These are phyloP conservation scores for Pseudoscleropodium purum DNA, from an alignment of 225 moss, liverwort and hornwort species.

Conservation along the genomic window DNA sequence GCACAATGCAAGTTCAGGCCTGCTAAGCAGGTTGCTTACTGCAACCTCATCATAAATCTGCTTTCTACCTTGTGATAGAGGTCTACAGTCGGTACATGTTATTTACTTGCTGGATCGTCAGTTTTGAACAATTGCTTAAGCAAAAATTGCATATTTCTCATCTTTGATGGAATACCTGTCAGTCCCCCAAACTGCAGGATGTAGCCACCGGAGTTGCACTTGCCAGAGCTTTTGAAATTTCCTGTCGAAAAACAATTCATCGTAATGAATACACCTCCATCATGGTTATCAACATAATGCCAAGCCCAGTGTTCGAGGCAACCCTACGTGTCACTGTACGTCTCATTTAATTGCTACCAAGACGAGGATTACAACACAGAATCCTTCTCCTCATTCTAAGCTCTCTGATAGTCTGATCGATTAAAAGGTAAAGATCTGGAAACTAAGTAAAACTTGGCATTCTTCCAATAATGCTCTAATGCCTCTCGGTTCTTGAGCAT, in stretches of 20 bases:
- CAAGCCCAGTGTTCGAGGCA: neutral
- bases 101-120: neutral
- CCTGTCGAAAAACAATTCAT: neutral
- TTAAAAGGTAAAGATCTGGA: neutral
- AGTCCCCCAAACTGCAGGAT: neutral
- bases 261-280: neutral
- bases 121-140: neutral
- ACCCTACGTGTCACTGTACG: neutral
- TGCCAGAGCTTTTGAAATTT: slow-evolving; percentile 27
- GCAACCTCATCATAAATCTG: neutral
- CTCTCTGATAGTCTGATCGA: neutral
- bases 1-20: neutral
- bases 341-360: neutral
- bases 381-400: neutral
- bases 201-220: slow-evolving; percentile 21
- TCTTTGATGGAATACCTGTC: neutral
- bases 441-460: neutral
- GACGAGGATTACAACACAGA: neutral
- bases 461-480: neutral
- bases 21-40: neutral
- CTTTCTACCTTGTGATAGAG: neutral
- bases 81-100: neutral
- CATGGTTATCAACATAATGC: neutral
- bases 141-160: neutral
- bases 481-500: neutral